Evolutionary conservation across 2,329 filamentous ascomycete species (phyloP).

Genomic region (Fusarium keratoplasticum): DNA sequence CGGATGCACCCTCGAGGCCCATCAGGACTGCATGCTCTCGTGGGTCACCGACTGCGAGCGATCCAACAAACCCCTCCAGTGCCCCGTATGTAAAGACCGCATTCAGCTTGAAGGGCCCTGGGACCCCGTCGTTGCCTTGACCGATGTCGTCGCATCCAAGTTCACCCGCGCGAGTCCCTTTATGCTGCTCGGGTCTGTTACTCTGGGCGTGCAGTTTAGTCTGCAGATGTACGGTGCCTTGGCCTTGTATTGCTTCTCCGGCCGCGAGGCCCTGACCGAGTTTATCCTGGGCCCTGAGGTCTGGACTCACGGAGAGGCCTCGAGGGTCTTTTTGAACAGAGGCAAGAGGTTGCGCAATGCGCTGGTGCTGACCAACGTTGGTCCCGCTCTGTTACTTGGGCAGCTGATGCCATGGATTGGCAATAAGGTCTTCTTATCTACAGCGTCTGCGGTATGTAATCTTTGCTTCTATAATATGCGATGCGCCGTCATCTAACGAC

Average conservation of each 20-base stretch:
- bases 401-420: constrained; percentile 58
- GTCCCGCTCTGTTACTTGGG: constrained; percentile 58
- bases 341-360: constrained; percentile 49
- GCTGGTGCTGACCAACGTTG: constrained; percentile 57
- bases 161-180: constrained; percentile 69
- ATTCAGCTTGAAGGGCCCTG: constrained; percentile 81
- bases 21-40: constrained; percentile 88
- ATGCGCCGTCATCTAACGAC: constrained; percentile 5
- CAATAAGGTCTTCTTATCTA: constrained; percentile 56
- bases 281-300: constrained; percentile 56
- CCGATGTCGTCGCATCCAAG: constrained; percentile 67
- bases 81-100: constrained; percentile 88
- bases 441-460: constrained; percentile 54
- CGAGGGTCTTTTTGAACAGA: constrained; percentile 39
- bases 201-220: constrained; percentile 61
- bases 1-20: constrained; percentile 88
- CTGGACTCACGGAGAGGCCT: constrained; percentile 42
- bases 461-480: background rate
- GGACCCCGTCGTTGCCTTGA: constrained; percentile 77
- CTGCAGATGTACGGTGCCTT: constrained; percentile 65
- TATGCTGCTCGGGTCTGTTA: constrained; percentile 71
- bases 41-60: constrained; percentile 93
- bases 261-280: constrained; percentile 55
- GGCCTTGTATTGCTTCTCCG: constrained; percentile 64
- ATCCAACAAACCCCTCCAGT: constrained; percentile 75